Percentiles rank a stretch among this genome's conserved stretches.
Evolutionary conservation across 2,329 filamentous ascomycete species (phyloP).

Genomic region (Dichotomopilus funicola): DNA sequence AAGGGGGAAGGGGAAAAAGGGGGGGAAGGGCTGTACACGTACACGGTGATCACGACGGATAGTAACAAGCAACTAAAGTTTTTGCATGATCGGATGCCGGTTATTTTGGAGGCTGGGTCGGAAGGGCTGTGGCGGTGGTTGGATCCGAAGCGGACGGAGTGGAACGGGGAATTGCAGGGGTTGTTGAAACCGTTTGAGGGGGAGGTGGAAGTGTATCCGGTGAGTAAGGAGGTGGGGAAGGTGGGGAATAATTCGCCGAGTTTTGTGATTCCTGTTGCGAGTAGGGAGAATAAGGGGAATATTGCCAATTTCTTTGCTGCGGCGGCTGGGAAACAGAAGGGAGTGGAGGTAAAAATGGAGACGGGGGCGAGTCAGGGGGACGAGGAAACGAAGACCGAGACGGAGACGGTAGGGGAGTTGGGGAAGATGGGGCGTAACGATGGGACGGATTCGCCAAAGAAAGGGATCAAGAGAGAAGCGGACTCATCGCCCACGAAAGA

Average conservation of each 20-base stretch:
- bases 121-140: conserved; percentile 68
- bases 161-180: conserved; percentile 71
- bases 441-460: conserved; percentile 18
- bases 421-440: conserved; percentile 21
- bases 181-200: conserved; percentile 74
- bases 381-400: conserved; percentile 6
- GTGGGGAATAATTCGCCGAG: conserved; percentile 83
- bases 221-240: conserved; percentile 85
- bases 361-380: conserved; percentile 25
- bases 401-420: conserved; percentile 23
- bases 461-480: conserved; percentile 20
- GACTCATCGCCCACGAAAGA: conserved; percentile 9
- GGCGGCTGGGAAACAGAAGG: conserved; percentile 38
- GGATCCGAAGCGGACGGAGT: conserved; percentile 63
- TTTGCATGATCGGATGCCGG: conserved; percentile 92
- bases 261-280: conserved; percentile 77
- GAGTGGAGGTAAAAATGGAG: conserved; percentile 29
- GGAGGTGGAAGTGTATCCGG: conserved; percentile 77
- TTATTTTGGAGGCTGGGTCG: conserved; percentile 74
- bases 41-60: conserved; percentile 87
- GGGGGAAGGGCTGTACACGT: conserved; percentile 67
- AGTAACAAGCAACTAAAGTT: conserved; percentile 79
- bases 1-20: background rate
- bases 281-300: conserved; percentile 82
- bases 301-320: conserved; percentile 90